phyloP scores from a whole-genome alignment of 2,329 filamentous ascomycete genomes.

The Onygenales sp. region DNA sequence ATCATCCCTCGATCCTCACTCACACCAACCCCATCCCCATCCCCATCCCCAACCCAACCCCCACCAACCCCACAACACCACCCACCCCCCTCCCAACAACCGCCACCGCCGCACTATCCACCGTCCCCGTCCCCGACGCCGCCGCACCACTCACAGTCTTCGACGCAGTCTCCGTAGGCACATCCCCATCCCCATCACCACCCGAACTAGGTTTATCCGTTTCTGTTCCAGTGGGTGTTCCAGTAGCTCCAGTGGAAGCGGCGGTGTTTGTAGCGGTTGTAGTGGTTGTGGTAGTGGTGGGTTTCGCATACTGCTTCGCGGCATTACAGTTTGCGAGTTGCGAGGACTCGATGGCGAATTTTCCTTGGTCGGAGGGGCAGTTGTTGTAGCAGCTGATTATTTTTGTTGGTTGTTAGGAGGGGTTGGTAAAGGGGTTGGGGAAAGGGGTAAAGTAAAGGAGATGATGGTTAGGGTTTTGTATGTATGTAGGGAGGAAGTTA shows the following conservation, averaged over 20 bases:
- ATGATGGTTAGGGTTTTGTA: background rate
- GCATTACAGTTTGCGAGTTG: conserved; percentile 32
- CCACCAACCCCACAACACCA: background rate
- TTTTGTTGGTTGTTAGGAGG: conserved; percentile 14
- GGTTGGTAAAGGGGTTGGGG: background rate
- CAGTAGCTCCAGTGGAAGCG: background rate
- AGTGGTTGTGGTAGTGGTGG: background rate
- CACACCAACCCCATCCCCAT: background rate
- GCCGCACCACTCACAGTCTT: background rate
- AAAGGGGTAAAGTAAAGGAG: background rate
- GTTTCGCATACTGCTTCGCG: conserved; percentile 13
- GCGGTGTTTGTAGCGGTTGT: background rate
- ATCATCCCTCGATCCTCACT: background rate
- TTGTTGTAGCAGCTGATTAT: conserved; percentile 49
- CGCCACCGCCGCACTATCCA: background rate
- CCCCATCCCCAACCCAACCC: background rate
- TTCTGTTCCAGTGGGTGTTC: background rate
- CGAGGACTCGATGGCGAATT: conserved; percentile 24
- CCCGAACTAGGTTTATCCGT: too few species aligned
- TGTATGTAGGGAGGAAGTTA: background rate
- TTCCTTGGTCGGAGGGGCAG: conserved; percentile 44
- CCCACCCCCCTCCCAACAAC: background rate
- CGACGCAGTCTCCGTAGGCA: background rate
- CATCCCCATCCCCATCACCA: too few species aligned
- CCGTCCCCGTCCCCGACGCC: background rate